These are phyloP conservation scores for Moricandia moricandioides DNA, from an alignment of 345 rosid species.

Conservation along the genomic window DNA sequence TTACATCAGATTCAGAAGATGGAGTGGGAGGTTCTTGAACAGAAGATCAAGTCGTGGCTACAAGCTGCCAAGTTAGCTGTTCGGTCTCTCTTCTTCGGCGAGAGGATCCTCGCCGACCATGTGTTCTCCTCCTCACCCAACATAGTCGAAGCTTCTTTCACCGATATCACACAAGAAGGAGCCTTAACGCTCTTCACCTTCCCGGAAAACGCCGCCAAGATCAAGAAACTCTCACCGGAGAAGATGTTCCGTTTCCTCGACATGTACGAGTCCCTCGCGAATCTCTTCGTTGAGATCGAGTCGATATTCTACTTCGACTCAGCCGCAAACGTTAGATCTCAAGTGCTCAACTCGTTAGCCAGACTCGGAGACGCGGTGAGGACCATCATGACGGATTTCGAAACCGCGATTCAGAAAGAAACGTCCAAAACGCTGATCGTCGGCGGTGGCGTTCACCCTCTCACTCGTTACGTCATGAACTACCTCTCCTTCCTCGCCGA, in stretches of 20 bases:
- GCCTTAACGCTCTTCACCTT: slow-evolving; percentile 55
- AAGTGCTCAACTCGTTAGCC: slow-evolving; percentile 50
- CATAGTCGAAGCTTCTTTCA: slow-evolving; percentile 59
- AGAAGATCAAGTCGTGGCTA: slow-evolving; percentile 65
- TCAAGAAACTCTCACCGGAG: slow-evolving; percentile 58
- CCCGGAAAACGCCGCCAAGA: slow-evolving; percentile 55
- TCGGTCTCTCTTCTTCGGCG: slow-evolving; percentile 56
- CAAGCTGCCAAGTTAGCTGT: slow-evolving; percentile 55
- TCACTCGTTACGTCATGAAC: slow-evolving; percentile 78
- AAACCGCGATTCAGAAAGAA: slow-evolving; percentile 60
- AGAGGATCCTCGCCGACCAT: slow-evolving; percentile 70
- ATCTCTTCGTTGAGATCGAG: slow-evolving; percentile 57
- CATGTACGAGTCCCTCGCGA: slow-evolving; percentile 65
- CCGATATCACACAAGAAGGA: slow-evolving; percentile 68
- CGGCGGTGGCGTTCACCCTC: slow-evolving; percentile 82
- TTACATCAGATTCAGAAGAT: slow-evolving; percentile 55
- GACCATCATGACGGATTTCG: slow-evolving; percentile 54
- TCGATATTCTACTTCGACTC: slow-evolving; percentile 62
- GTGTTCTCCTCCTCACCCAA: slow-evolving; percentile 59
- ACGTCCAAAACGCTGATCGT: slow-evolving; percentile 46
- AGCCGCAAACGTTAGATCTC: slow-evolving; percentile 47
- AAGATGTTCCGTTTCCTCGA: slow-evolving; percentile 68
- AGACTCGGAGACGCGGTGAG: slow-evolving; percentile 58
- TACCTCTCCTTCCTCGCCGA: slow-evolving; percentile 67
- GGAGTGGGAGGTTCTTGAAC: slow-evolving; percentile 65